Base-by-base conservation (phyloP, 2,329 filamentous ascomycete species). In the Pseudodiploospora longispora region DNA sequence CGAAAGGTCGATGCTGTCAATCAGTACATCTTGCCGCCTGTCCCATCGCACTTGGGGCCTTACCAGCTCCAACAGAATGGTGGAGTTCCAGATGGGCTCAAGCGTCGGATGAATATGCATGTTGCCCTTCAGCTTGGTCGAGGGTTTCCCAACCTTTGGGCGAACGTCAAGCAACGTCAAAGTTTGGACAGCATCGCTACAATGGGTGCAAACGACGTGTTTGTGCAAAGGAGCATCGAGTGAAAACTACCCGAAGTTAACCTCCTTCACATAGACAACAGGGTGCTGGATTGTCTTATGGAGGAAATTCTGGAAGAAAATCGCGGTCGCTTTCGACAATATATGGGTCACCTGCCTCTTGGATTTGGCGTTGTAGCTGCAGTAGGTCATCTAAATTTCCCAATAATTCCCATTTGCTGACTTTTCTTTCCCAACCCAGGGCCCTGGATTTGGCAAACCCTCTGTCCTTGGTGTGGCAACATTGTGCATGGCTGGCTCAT, bases 381-480 rank as follows among this genome's bases (percentile, higher is more conserved):
- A 4, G 49, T 55, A 46, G 32, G 52, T 50, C 10, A 38, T 38
- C 42, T 41, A 35, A 19, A 8, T 30, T 7, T 19, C 10, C 27
- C 27, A 41, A n/a, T 40, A 54, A 19, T 19, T 19, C 19, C 19
- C 19, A 19, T 19, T 19, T 3, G 19, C 19, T 19, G 19, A 19
- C 19, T 19, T 19, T 19, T 19, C 19, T 19, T 19, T 19, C 19
- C 19, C 19, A 19, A 19, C 19, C 19, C 19, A 19, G 53, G 41
- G 40, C 0, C 40, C 52, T 9, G 52, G 52, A 0, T 51, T 48
- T 8, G 54, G 52, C 1, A 56, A 55, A 12, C 54, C 54, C 0
- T 35, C 47, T 0, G 7, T 33, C 1, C 37, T 47, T 0, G 47
- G 49, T 10, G 43, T 40, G 0, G 41, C 33, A 1, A 10, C 50